Evolutionary conservation across 2,329 filamentous ascomycete species (phyloP), one percentile per base, ranked within the genome.

Genomic region (Sporothrix dimorphospora): DNA sequence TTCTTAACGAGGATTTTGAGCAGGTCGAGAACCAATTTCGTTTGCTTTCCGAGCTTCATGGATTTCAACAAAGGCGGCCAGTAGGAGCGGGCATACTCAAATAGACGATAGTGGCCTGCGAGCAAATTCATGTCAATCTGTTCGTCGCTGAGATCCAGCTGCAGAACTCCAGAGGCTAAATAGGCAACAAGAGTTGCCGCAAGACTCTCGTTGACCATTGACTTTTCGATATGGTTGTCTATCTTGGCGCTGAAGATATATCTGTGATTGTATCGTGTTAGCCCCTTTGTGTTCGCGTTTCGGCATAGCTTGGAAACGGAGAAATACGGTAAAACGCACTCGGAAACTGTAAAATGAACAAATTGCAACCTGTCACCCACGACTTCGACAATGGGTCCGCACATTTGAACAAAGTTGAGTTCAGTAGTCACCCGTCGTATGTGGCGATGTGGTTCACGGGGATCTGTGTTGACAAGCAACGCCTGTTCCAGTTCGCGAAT

Each of bases 331-430:
- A 24, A 53, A 53, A 11, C 49, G 49, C 49, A 53, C 49, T 53
- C 19, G 30, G 59, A 42, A 45, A 65, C 59, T 45, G 59, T 65
- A 38, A 65, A 65, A 24, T 65, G 59, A 24, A 65, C 59, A 65
- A 65, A 65, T 42, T 65, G 59, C 59, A 65, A 38, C 59, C 38
- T n/a, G 34, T 65, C 59, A n/a, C 59, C 59, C 59, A 45, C 59
- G 34, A 65, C 59, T 42, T 65, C 59, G 38, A 65, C 59, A 38
- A 65, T 65, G 30, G 59, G 59, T 21, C 59, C 59, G 59, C 59
- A 65, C 30, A 40, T 65, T 14, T 65, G 30, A 42, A 65, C 59
- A 45, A 65, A 65, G 38, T 65, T 65, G 38, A 42, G n/a, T 40
- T 45, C 34, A n/a, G 34, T n/a, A 21, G n/a, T 24, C n/a, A 38